Evolutionary conservation across 2,329 filamentous ascomycete species (phyloP).

Genomic region (Leptoxyphium fumago): DNA sequence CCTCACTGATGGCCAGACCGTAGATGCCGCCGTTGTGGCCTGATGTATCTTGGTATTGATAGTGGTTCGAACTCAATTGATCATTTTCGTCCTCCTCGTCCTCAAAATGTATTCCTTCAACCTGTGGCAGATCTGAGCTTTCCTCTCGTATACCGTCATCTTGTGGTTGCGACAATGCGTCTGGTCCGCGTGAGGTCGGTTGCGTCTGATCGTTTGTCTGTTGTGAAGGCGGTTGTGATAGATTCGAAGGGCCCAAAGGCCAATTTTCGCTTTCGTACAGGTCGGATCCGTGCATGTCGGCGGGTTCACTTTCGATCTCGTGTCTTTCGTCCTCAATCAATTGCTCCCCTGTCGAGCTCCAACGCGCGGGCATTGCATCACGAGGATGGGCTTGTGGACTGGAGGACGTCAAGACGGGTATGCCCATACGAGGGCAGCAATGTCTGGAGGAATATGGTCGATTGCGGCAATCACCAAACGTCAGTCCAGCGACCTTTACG

Average conservation of each 20-base stretch:
- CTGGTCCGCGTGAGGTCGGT: too few species aligned
- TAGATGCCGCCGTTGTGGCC: background rate
- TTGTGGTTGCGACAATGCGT: too few species aligned
- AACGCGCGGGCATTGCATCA: constrained; percentile 11
- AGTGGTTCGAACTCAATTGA: too few species aligned
- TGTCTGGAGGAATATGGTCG: too few species aligned
- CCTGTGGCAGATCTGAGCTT: background rate
- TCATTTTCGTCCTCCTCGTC: background rate
- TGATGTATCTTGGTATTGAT: too few species aligned
- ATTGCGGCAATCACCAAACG: too few species aligned
- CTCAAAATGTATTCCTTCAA: background rate
- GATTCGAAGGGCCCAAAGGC: constrained; percentile 8
- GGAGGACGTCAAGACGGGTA: constrained; percentile 17
- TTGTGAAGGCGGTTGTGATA: too few species aligned
- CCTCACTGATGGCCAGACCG: constrained; percentile 1
- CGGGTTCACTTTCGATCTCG: constrained; percentile 10
- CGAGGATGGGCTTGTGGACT: constrained; percentile 7
- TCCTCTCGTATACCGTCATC: background rate
- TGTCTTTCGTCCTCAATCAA: constrained; percentile 13
- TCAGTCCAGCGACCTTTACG: too few species aligned
- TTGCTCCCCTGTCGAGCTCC: constrained; percentile 14
- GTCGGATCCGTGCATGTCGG: constrained; percentile 17
- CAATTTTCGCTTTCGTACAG: constrained; percentile 15
- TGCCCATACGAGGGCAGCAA: constrained; percentile 1
- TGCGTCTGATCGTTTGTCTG: too few species aligned